phyloP scores from a whole-genome alignment of 108 stramenopile genomes.

The Skeletonema costatum region DNA sequence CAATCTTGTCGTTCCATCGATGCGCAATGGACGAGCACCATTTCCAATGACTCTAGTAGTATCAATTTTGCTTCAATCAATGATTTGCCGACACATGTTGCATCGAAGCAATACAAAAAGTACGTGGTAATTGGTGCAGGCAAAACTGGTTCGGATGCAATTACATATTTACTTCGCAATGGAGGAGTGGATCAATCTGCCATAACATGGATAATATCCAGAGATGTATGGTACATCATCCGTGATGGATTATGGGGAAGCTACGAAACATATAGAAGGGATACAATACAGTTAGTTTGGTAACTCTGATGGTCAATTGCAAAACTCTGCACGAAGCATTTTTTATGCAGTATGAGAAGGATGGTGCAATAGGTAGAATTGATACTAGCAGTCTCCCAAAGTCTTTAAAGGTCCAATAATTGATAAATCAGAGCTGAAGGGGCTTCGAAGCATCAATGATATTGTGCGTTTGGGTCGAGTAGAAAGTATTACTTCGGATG shows the following conservation, averaged over 20 bases:
- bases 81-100: constrained; percentile 4
- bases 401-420: constrained; percentile 11
- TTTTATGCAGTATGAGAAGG: constrained; percentile 11
- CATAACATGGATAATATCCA: constrained; percentile 4
- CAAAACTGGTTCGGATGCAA: constrained; percentile 11
- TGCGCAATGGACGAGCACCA: constrained; percentile 4
- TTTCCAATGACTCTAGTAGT: constrained; percentile 7
- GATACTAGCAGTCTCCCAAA: constrained; percentile 4
- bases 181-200: constrained; percentile 10
- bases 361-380: constrained; percentile 4
- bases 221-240: constrained; percentile 9
- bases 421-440: not conserved
- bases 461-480: constrained; percentile 13
- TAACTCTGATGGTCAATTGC: constrained; percentile 5
- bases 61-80: constrained; percentile 2
- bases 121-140: constrained; percentile 9
- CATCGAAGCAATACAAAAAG: constrained; percentile 7
- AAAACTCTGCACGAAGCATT: not conserved
- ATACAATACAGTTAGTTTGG: not conserved
- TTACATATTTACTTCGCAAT: constrained; percentile 6
- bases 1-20: constrained; percentile 9
- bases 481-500: not conserved
- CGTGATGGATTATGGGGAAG: constrained; percentile 11
- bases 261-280: not conserved
- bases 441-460: constrained; percentile 3